phyloP scores from a whole-genome alignment of 305 asterid species.

The Striga hermonthica region DNA sequence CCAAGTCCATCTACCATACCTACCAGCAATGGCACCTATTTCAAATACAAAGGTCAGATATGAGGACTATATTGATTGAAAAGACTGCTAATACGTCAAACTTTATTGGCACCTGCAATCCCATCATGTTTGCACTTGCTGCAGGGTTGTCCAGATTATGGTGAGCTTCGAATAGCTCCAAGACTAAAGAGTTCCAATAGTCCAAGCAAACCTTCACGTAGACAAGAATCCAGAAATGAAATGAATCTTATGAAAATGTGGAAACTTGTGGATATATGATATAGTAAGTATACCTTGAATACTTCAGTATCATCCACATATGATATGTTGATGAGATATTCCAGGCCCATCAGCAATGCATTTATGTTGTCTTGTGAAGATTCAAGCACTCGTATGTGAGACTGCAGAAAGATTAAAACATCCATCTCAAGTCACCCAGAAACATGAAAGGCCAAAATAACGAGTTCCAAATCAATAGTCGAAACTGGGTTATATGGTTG shows the following conservation, averaged over 20 bases:
- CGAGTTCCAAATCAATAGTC: neutral
- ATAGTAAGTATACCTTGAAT: conserved; percentile 60
- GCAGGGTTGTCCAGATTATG: conserved; percentile 66
- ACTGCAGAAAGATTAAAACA: conserved; percentile 44
- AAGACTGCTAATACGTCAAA: neutral
- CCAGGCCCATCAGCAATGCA: conserved; percentile 69
- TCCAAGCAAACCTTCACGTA: conserved; percentile 77
- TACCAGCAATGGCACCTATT: conserved; percentile 37
- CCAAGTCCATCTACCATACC: conserved; percentile 77
- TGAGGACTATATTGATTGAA: too few species aligned
- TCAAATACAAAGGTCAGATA: too few species aligned
- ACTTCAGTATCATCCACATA: conserved; percentile 94
- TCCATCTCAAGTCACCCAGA: conserved; percentile 17
- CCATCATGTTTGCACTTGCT: conserved; percentile 62
- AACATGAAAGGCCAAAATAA: conserved; percentile 18
- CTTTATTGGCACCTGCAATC: conserved; percentile 54
- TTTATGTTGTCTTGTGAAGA: conserved; percentile 61
- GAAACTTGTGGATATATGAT: conserved; percentile 17
- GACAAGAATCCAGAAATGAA: conserved; percentile 15
- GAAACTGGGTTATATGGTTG: neutral
- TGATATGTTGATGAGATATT: conserved; percentile 70
- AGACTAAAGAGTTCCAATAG: conserved; percentile 82
- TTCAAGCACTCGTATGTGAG: conserved; percentile 76
- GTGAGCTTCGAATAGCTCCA: conserved; percentile 74
- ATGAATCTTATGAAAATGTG: neutral